Base-by-base conservation (phyloP, 2,329 filamentous ascomycete species). In the Verticillium albo-atrum region DNA sequence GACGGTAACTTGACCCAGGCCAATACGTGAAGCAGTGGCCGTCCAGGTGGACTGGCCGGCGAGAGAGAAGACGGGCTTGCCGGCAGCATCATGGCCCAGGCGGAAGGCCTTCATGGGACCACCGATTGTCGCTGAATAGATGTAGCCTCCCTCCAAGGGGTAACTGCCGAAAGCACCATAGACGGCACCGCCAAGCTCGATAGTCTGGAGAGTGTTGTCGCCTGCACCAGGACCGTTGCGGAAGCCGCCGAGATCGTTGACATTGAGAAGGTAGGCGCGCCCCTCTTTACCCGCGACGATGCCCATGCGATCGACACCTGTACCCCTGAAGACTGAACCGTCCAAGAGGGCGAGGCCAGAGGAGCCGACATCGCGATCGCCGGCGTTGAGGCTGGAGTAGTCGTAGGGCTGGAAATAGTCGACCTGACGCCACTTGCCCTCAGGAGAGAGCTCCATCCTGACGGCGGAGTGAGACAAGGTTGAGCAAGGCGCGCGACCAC, bases 331-430 rank as follows among this genome's bases (percentile, higher is more conserved):
- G 10, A 64, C 63, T 23, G 55, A 63, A 0, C 70, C 68, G 42
- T 76, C 74, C 2, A 76, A 66, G 32, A 76, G 60, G 2, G 67
- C 62, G 7, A 76, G 58, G 2, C 72, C 72, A 17, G 71, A 70
- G 2, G 72, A 67, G 4, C 74, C 75, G 54, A 78, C 68, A 61
- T 78, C 75, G 59, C 72, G 70, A 56, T 77, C 74, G 20, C 70
- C 74, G 12, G 70, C 71, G 62, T 75, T 72, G 58, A 75, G 64
- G 30, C 69, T 67, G 34, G 68, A 53, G 63, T 77, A 77, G 58
- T 77, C 74, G 59, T 71, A 76, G 0, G 77, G 75, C 63, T 77
- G 69, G 60, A 77, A 79, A 60, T 76, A 79, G 58, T 78, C 76
- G 15, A 61, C 53, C 20, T 64, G 62, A 17, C 47, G 59, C n/a